Evolutionary conservation across 345 rosid genomes (phyloP).

Genomic region (Zanthoxylum bungeanum): DNA sequence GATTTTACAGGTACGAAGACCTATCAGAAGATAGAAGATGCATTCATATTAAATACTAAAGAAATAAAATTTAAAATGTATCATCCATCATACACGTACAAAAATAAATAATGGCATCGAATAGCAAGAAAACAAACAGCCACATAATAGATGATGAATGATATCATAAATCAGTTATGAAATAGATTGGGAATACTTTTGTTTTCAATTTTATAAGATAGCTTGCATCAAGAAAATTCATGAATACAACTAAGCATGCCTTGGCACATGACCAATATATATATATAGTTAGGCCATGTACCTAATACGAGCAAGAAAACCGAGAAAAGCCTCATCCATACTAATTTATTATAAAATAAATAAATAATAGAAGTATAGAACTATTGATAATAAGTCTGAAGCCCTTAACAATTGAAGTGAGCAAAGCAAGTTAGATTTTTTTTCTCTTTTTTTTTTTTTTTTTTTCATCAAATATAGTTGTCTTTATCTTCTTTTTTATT

Average conservation of each 20-base stretch:
- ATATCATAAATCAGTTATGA: background rate
- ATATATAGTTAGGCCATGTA: conserved; percentile 40
- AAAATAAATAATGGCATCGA: background rate
- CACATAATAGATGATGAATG: background rate
- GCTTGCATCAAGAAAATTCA: conserved; percentile 15
- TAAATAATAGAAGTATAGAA: too few relatives aligned
- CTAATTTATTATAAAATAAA: too few relatives aligned
- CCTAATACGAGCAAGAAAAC: conserved; percentile 28
- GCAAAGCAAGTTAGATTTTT: background rate
- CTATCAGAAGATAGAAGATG: conserved; percentile 30
- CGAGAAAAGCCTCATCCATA: background rate
- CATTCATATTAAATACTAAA: too few relatives aligned
- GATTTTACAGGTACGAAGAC: conserved; percentile 36
- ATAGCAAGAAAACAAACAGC: background rate
- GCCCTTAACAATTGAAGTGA: background rate
- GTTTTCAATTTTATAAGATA: background rate
- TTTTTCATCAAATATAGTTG: too few relatives aligned
- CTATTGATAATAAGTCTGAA: background rate
- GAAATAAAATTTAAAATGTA: too few relatives aligned
- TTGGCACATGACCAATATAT: conserved; percentile 27
- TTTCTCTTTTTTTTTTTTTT: too few relatives aligned
- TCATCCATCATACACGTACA: background rate
- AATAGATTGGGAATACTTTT: too few relatives aligned
- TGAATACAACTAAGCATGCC: conserved; percentile 35
- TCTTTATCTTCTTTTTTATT: too few relatives aligned